A percentile compares a stretch with the other conserved stretches of the same genome.
These are phyloP conservation scores for Tuber melanosporum DNA, from an alignment of 495 filamentous ascomycete species.

Conservation along the genomic window DNA sequence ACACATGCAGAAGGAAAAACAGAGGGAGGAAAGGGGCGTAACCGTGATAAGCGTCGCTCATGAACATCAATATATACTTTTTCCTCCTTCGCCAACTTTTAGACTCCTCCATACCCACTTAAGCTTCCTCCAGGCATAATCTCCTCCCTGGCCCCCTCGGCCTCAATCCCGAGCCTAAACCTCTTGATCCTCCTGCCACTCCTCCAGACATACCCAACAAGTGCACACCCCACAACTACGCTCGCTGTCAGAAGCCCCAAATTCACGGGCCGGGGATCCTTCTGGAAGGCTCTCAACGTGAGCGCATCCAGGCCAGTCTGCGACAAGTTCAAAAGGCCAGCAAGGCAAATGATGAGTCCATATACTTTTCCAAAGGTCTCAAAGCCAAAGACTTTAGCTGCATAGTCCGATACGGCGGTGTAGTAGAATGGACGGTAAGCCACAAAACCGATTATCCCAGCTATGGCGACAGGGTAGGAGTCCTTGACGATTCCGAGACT, in stretches of 20 bases:
- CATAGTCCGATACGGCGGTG: constrained; percentile 74
- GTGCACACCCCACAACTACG: constrained; percentile 52
- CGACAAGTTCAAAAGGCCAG: constrained; percentile 79
- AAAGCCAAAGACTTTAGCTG: constrained; percentile 94
- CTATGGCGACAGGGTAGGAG: constrained; percentile 62
- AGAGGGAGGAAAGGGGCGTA: not conserved
- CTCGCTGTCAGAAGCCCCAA: constrained; percentile 57
- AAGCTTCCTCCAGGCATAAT: constrained; percentile 42
- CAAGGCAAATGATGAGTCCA: constrained; percentile 83
- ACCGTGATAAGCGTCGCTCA: not conserved
- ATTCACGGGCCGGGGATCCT: constrained; percentile 76
- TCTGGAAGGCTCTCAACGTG: constrained; percentile 63
- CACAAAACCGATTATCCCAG: constrained; percentile 73
- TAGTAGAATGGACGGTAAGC: constrained; percentile 70
- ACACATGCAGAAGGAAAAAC: not conserved
- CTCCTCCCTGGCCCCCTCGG: constrained; percentile 38
- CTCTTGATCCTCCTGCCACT: constrained; percentile 43
- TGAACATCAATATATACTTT: constrained; percentile 5
- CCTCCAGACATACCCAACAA: constrained; percentile 57
- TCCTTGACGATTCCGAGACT: constrained; percentile 67
- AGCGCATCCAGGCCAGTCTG: constrained; percentile 77
- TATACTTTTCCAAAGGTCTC: constrained; percentile 93
- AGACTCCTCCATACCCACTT: constrained; percentile 32
- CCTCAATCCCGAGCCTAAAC: constrained; percentile 43
- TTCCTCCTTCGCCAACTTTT: not conserved